Percentiles rank a stretch among this genome's conserved stretches.
Evolutionary conservation across 768 basidiomycete genomes (phyloP).

Genomic region (Trametopsis cervina): DNA sequence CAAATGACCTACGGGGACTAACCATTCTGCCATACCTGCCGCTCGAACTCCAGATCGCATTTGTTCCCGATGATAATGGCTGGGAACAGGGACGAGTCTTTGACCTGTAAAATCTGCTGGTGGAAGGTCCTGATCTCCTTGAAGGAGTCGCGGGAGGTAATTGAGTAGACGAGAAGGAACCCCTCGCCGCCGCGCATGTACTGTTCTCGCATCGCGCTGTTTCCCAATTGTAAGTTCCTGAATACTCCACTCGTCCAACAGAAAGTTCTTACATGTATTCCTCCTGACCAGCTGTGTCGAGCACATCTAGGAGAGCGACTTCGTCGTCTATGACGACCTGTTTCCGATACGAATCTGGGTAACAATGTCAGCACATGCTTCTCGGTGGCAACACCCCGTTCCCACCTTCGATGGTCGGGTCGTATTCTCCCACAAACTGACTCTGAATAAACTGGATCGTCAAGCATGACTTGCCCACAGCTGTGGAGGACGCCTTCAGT

Average conservation of each 20-base stretch:
- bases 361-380: not conserved
- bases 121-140: slow-evolving; percentile 96
- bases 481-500: slow-evolving; percentile 21
- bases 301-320: slow-evolving; percentile 92
- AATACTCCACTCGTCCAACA: too few relatives aligned
- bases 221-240: too few relatives aligned
- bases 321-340: slow-evolving; percentile 98
- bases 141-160: slow-evolving; percentile 96
- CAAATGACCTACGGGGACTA: slow-evolving; percentile 15
- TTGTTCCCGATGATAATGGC: slow-evolving; percentile 97
- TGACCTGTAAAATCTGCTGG: slow-evolving; percentile 93
- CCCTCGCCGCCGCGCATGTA: slow-evolving; percentile 99
- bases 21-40: slow-evolving; percentile 96
- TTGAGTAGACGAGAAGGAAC: slow-evolving; percentile 95
- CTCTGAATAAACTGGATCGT: slow-evolving; percentile 99
- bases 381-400: not conserved
- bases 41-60: slow-evolving; percentile 90
- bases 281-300: slow-evolving; percentile 97
- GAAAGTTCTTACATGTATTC: slow-evolving; percentile 95
- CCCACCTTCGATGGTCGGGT: slow-evolving; percentile 90
- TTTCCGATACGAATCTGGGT: slow-evolving; percentile 88
- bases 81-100: slow-evolving; percentile 93
- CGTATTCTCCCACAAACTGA: slow-evolving; percentile 88
- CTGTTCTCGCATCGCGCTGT: slow-evolving; percentile 95
- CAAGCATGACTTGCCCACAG: slow-evolving; percentile 83